phyloP scores from a whole-genome alignment of 352 stramenopile genomes.

The Pilasporangium apinafurcum region DNA sequence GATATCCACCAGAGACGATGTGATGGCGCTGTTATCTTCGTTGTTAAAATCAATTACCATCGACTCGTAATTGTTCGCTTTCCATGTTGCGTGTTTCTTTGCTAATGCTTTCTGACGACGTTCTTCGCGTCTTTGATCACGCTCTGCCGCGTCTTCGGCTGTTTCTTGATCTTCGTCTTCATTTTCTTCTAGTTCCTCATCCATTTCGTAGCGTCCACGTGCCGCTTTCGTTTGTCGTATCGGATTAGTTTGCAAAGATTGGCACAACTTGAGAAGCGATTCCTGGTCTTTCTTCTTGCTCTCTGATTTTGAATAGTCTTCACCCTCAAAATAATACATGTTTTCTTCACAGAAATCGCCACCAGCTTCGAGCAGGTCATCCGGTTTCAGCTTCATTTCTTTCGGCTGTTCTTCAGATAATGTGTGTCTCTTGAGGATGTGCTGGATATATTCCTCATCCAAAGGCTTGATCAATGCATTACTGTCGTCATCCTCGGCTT shows the following conservation, averaged over 20 bases:
- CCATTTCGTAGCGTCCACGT: slow-evolving; percentile 17
- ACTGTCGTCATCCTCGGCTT: slow-evolving; percentile 14
- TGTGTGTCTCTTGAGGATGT: slow-evolving; percentile 28
- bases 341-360: slow-evolving; percentile 67
- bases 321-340: slow-evolving; percentile 83
- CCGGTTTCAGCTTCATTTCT: slow-evolving; percentile 26
- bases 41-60: slow-evolving; percentile 18
- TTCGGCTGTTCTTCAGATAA: slow-evolving; percentile 1
- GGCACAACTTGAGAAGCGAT: slow-evolving; percentile 30
- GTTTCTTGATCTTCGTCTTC: slow-evolving; percentile 9
- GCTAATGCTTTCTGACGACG: slow-evolving; percentile 29
- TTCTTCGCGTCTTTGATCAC: slow-evolving; percentile 27
- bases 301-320: slow-evolving; percentile 51
- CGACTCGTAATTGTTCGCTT: slow-evolving; percentile 56
- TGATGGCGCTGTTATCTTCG: slow-evolving; percentile 1
- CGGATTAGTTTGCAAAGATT: slow-evolving; percentile 8
- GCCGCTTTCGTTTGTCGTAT: slow-evolving; percentile 13
- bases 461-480: slow-evolving; percentile 36
- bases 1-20: too few relatives aligned
- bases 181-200: slow-evolving; percentile 24
- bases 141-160: slow-evolving; percentile 34
- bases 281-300: slow-evolving; percentile 30
- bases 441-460: slow-evolving; percentile 46
- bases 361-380: slow-evolving; percentile 42
- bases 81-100: slow-evolving; percentile 51